A percentile compares a stretch with the other conserved stretches of the same genome.
Evolutionary conservation across 306 rosid species (phyloP).

Genomic region (Vigna reflexopilosa): DNA sequence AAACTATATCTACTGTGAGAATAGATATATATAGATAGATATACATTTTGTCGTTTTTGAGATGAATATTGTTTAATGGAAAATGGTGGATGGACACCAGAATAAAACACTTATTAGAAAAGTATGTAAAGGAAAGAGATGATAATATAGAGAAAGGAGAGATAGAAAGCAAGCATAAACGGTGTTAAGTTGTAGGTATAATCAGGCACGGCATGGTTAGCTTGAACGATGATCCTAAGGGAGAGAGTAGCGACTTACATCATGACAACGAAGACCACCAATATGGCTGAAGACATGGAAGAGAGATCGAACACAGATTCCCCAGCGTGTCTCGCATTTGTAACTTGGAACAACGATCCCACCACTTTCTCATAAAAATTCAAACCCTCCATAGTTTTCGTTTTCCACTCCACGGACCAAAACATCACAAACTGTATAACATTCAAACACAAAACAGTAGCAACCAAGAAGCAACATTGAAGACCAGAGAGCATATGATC

Average conservation of each 20-base stretch:
- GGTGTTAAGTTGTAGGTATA: too few species aligned
- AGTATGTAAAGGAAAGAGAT: neutral
- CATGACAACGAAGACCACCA: conserved; percentile 70
- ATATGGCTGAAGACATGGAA: conserved; percentile 62
- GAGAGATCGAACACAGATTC: conserved; percentile 76
- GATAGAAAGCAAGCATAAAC: too few species aligned
- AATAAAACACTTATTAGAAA: too few species aligned
- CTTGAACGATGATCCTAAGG: neutral
- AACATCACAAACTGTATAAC: conserved; percentile 57
- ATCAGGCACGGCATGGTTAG: neutral
- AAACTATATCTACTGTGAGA: too few species aligned
- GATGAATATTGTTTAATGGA: neutral
- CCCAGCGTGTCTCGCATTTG: conserved; percentile 68
- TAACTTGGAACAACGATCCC: conserved; percentile 59
- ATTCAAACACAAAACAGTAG: conserved; percentile 55
- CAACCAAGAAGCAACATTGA: conserved; percentile 49
- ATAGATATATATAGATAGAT: too few species aligned
- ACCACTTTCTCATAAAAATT: conserved; percentile 59
- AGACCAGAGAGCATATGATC: conserved; percentile 54
- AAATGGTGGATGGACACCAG: neutral
- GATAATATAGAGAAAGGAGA: neutral
- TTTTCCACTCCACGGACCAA: conserved; percentile 70
- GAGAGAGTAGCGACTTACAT: conserved; percentile 55
- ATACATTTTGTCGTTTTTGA: too few species aligned
- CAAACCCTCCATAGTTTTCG: conserved; percentile 61